These are phyloP conservation scores for Chlorencoelia australis DNA, from an alignment of 2,329 filamentous ascomycete genomes.

Conservation along the genomic window DNA sequence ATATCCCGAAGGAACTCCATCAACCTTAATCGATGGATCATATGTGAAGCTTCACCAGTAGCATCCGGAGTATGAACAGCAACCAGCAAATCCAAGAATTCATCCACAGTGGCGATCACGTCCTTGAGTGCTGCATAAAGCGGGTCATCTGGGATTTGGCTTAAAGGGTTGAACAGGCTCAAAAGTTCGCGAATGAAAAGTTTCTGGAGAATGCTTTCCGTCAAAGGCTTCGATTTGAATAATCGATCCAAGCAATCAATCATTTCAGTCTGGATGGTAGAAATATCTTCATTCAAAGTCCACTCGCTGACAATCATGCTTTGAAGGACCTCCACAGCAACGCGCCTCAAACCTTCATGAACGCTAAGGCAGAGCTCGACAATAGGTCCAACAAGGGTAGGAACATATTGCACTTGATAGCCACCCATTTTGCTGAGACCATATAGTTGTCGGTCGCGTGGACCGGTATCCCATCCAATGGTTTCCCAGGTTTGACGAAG, in stretches of 20 bases:
- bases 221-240: slow-evolving; percentile 82
- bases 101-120: slow-evolving; percentile 75
- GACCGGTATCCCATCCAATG: slow-evolving; percentile 87
- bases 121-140: slow-evolving; percentile 68
- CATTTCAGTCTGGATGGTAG: slow-evolving; percentile 88
- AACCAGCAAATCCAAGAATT: slow-evolving; percentile 82
- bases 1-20: slow-evolving; percentile 97
- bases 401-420: slow-evolving; percentile 97
- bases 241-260: slow-evolving; percentile 86
- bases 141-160: slow-evolving; percentile 56
- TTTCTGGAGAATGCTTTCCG: slow-evolving; percentile 84
- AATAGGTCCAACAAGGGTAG: slow-evolving; percentile 79
- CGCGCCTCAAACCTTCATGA: slow-evolving; percentile 78
- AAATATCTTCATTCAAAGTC: slow-evolving; percentile 87
- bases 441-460: slow-evolving; percentile 69
- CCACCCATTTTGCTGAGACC: slow-evolving; percentile 79
- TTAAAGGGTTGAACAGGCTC: slow-evolving; percentile 65
- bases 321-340: slow-evolving; percentile 87
- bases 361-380: slow-evolving; percentile 92
- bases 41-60: slow-evolving; percentile 64
- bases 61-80: slow-evolving; percentile 74
- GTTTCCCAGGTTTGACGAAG: slow-evolving; percentile 83
- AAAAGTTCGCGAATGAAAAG: slow-evolving; percentile 82
- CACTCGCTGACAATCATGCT: slow-evolving; percentile 99
- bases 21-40: slow-evolving; percentile 78